These are phyloP conservation scores for Cyclanthera cordifolia DNA, from an alignment of 306 rosid species.

Conservation along the genomic window DNA sequence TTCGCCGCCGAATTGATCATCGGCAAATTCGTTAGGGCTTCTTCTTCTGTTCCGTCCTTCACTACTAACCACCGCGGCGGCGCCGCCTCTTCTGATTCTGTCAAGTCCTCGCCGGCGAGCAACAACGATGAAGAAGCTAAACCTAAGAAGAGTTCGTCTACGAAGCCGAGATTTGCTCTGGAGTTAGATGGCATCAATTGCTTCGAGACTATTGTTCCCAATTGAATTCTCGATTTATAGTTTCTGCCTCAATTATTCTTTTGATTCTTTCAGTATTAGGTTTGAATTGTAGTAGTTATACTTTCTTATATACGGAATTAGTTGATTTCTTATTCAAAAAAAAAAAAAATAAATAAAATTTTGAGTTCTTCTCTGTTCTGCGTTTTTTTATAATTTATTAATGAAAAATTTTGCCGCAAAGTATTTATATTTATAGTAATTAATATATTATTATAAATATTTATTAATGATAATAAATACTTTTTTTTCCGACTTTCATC, in stretches of 20 bases:
- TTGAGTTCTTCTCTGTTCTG: too few relatives aligned
- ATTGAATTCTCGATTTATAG: not conserved
- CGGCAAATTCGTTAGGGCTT: constrained; percentile 22
- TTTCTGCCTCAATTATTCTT: not conserved
- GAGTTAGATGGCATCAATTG: constrained; percentile 39
- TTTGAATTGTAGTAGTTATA: not conserved
- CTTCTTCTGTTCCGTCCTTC: constrained; percentile 12
- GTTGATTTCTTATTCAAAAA: too few relatives aligned
- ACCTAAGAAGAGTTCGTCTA: not conserved
- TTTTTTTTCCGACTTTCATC: too few relatives aligned
- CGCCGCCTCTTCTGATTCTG: not conserved
- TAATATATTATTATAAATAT: too few relatives aligned
- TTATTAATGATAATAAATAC: too few relatives aligned
- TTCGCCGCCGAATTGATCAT: constrained; percentile 27
- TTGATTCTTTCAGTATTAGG: not conserved
- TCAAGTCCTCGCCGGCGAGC: not conserved
- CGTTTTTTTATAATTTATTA: too few relatives aligned
- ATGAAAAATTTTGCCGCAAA: too few relatives aligned
- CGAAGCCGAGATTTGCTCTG: constrained; percentile 19
- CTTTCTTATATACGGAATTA: too few relatives aligned
- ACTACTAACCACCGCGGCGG: not conserved
- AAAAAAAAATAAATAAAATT: too few relatives aligned
- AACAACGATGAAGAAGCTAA: not conserved
- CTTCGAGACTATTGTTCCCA: constrained; percentile 27
- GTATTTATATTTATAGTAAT: too few relatives aligned